Conservation (phyloP, 306 rosid species). For the Ochetophila trinervis region DNA sequence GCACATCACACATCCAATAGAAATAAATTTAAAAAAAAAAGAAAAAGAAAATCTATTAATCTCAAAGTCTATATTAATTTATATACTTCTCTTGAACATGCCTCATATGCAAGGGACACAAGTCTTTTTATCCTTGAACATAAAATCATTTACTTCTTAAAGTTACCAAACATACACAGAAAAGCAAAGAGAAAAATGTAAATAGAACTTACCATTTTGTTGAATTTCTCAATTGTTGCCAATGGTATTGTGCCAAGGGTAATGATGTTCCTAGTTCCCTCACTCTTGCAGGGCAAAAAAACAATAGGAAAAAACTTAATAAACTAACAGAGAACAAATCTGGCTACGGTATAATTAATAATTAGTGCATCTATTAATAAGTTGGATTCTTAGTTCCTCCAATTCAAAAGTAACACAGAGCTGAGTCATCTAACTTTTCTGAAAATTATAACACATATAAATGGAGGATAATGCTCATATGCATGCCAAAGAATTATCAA, state of each 20-base stretch:
- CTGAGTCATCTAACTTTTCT: too few species aligned
- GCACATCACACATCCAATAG: too few species aligned
- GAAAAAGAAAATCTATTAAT: too few species aligned
- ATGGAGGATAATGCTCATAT: too few species aligned
- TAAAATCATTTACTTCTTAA: not conserved
- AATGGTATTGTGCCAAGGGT: conserved; percentile 85
- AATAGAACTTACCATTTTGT: conserved; percentile 61
- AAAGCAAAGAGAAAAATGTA: conserved; percentile 3
- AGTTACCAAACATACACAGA: not conserved
- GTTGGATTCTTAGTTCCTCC: too few species aligned
- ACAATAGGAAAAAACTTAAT: conserved; percentile 19
- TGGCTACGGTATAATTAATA: not conserved
- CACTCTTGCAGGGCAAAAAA: conserved; percentile 53
- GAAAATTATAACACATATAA: too few species aligned
- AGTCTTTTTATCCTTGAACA: not conserved
- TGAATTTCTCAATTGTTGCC: conserved; percentile 86
- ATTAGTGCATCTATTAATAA: too few species aligned
- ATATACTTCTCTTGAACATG: not conserved
- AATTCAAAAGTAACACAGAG: too few species aligned
- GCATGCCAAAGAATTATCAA: not conserved
- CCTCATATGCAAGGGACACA: not conserved
- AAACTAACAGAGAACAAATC: not conserved
- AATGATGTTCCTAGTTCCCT: conserved; percentile 76
- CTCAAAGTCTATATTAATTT: not conserved
- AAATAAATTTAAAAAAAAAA: too few species aligned